These are phyloP conservation scores for Botrytis hyacinthi DNA, from an alignment of 2,329 filamentous ascomycete genomes.

Conservation along the genomic window DNA sequence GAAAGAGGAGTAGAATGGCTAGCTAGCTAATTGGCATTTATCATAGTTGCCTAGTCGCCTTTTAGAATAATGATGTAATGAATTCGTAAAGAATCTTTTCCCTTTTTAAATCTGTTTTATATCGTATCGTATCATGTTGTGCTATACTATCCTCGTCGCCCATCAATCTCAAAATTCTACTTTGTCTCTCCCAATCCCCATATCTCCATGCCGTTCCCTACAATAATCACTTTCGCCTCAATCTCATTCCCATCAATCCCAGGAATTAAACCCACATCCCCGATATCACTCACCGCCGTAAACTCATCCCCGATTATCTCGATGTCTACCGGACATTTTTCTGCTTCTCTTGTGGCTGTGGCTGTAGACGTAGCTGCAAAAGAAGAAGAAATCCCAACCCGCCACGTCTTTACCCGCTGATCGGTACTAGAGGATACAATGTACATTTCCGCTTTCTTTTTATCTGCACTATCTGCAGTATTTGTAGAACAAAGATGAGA, in stretches of 20 bases:
- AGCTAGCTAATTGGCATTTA: background rate
- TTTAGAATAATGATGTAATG: slow-evolving; percentile 19
- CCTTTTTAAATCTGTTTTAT: background rate
- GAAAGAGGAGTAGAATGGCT: slow-evolving; percentile 31
- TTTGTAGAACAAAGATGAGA: background rate
- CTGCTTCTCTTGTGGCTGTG: slow-evolving; percentile 18
- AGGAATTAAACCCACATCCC: slow-evolving; percentile 44
- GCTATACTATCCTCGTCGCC: background rate
- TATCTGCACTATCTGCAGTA: background rate
- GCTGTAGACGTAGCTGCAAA: background rate
- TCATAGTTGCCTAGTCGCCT: too few species aligned
- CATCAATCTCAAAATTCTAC: background rate
- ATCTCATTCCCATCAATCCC: background rate
- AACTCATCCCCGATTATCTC: slow-evolving; percentile 50
- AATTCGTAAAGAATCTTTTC: background rate
- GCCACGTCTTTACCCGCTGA: slow-evolving; percentile 58
- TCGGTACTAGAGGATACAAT: slow-evolving; percentile 57
- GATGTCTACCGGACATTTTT: slow-evolving; percentile 34
- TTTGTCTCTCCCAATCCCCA: slow-evolving; percentile 24
- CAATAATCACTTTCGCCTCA: slow-evolving; percentile 32
- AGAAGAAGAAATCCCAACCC: background rate
- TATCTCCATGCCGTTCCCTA: slow-evolving; percentile 40
- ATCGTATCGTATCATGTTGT: background rate
- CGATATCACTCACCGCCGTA: slow-evolving; percentile 60
- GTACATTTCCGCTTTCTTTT: slow-evolving; percentile 16